Conservation (phyloP, 371 early-diverging fungal species). For the Mortierella sp. region DNA sequence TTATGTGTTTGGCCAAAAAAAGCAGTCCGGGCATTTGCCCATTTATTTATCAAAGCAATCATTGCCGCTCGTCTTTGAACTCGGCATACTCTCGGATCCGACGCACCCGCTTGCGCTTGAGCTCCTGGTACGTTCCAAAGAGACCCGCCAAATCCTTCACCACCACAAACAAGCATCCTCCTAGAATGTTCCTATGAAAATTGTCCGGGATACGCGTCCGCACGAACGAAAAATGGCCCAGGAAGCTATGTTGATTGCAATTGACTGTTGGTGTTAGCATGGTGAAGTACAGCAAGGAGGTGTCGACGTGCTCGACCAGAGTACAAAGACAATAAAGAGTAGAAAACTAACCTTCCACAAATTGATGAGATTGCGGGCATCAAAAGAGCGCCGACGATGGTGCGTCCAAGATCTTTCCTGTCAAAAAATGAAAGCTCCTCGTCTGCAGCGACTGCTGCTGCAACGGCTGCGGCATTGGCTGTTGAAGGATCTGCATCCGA, state of each 20-base stretch:
- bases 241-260: constrained; percentile 52
- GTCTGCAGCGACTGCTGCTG: constrained; percentile 40
- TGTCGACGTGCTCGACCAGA: no score
- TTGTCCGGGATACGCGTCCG: constrained; percentile 66
- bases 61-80: constrained; percentile 49
- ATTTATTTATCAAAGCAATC: background rate
- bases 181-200: constrained; percentile 70
- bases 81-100: constrained; percentile 53
- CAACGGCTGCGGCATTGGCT: constrained; percentile 18
- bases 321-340: background rate
- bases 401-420: constrained; percentile 61
- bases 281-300: background rate
- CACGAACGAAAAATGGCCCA: constrained; percentile 62
- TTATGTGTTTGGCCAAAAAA: background rate
- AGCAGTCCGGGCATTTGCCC: background rate
- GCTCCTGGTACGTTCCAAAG: constrained; percentile 50
- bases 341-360: constrained; percentile 62
- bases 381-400: constrained; percentile 65
- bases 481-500: constrained; percentile 40
- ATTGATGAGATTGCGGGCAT: constrained; percentile 66
- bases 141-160: constrained; percentile 61
- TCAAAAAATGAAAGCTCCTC: constrained; percentile 54
- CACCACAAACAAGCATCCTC: constrained; percentile 74
- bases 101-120: constrained; percentile 55
- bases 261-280: background rate